Evolutionary conservation across 495 filamentous ascomycete genomes (phyloP), one percentile per base, ranked within the genome.

Genomic region (Trichocladium antarcticum): DNA sequence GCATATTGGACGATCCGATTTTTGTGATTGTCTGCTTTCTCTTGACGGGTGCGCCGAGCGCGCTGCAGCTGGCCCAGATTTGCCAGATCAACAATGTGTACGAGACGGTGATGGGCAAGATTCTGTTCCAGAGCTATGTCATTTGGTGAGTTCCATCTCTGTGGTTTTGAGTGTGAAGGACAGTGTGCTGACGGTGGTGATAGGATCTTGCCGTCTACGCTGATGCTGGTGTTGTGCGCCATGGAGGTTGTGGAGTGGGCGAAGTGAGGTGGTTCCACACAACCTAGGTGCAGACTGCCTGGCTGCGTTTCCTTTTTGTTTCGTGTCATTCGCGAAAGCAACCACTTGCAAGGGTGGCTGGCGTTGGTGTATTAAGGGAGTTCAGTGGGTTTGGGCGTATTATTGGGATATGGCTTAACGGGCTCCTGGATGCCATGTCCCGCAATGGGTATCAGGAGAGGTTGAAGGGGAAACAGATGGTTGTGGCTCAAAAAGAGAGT

Each of bases 51-150:
- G 92, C 92, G 6, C 92, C 92, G 12, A 95, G 87, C 51, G 92
- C 92, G 27, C 74, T 98, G 54, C 92, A 98, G 63, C 70, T 98
- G 56, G 89, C 93, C 6, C 92, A 98, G 69, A 98, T 98, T 50
- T 98, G 92, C 69, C 93, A 97, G 72, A 87, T 97, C 66, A 98
- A 98, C 64, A 84, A 82, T 49, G 93, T 97, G 11, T 98, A 86
- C 63, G 87, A 96, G 68, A 78, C 81, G 21, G 85, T 89, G 29
- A 97, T 98, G 88, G 84, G 86, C 21, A 88, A 80, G 61, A 72
- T 98, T 38, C 68, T 97, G 16, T 94, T 97, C 75, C 89, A 95
- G 74, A 95, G 90, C 69, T 98, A 98, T 57, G 92, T 98, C 44
- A 80, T 94, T 51, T 95, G 87, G 85, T 89, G 75, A 68, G 80